Conservation (phyloP, 345 rosid species). For the Pistacia vera region DNA sequence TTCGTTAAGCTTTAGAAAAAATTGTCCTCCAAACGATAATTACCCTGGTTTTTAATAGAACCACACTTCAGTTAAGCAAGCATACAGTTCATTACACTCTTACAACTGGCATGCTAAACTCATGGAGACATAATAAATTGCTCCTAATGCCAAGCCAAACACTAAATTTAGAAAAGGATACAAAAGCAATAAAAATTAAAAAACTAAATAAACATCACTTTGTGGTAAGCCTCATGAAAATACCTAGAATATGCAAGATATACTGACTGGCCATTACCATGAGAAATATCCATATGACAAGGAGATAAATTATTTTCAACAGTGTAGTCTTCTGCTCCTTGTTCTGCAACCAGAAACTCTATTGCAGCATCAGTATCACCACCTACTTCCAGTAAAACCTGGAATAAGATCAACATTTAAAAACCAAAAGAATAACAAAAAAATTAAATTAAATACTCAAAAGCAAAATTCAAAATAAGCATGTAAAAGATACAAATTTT, state of each 20-base stretch:
- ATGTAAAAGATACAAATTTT: not conserved
- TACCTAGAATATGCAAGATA: constrained; percentile 21
- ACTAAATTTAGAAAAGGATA: constrained; percentile 1
- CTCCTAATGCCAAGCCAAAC: not conserved
- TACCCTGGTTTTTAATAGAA: not conserved
- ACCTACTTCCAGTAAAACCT: constrained; percentile 74
- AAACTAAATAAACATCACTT: not conserved
- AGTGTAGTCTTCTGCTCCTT: constrained; percentile 39
- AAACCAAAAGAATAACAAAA: constrained; percentile 13
- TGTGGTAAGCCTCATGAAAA: not conserved
- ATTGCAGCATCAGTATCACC: constrained; percentile 87
- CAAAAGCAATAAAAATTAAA: constrained; percentile 5
- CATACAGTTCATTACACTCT: not conserved
- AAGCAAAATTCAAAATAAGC: not conserved
- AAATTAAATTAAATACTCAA: not conserved
- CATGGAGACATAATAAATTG: not conserved
- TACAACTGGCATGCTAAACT: not conserved
- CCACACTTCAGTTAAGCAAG: not conserved
- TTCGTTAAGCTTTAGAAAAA: too few species aligned
- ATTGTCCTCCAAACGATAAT: too few species aligned
- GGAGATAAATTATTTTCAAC: constrained; percentile 35
- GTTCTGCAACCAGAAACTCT: constrained; percentile 79
- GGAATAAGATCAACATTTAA: constrained; percentile 18
- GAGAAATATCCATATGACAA: constrained; percentile 33
- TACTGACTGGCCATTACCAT: constrained; percentile 60